Percentiles rank a stretch among this genome's conserved stretches.
Conservation (phyloP, 768 basidiomycete genomes). For the Psilocybe azurescens region DNA sequence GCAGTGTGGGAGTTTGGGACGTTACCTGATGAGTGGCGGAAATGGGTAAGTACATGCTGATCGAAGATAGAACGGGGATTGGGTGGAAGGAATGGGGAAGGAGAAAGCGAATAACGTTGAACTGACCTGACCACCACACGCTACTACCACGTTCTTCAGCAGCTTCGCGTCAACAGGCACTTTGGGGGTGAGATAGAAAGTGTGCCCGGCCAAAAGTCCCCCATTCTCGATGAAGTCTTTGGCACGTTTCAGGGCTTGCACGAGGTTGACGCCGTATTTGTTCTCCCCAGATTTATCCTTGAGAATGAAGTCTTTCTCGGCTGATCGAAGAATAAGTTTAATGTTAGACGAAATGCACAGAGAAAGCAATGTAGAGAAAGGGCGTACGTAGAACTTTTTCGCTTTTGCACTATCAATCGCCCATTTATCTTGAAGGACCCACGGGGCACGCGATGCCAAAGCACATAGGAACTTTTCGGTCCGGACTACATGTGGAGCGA, state of each 20-base stretch:
- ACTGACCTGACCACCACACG: slow-evolving; percentile 75
- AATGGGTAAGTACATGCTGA: not conserved
- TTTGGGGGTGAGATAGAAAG: slow-evolving; percentile 78
- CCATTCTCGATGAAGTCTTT: slow-evolving; percentile 49
- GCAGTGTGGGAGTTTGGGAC: slow-evolving; percentile 56
- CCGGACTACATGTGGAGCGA: slow-evolving; percentile 70
- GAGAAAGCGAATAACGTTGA: not conserved
- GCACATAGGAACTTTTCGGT: slow-evolving; percentile 91
- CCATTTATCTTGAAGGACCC: slow-evolving; percentile 74
- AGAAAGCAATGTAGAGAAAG: not conserved
- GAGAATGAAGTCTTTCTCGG: slow-evolving; percentile 64
- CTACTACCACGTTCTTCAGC: slow-evolving; percentile 70
- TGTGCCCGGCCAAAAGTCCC: slow-evolving; percentile 60
- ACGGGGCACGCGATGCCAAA: slow-evolving; percentile 58
- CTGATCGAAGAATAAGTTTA: slow-evolving; percentile 40
- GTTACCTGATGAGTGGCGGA: slow-evolving; percentile 36
- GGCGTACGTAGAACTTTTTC: slow-evolving; percentile 67
- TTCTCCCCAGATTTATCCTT: slow-evolving; percentile 65
- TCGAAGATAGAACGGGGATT: not conserved
- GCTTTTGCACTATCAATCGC: slow-evolving; percentile 60
- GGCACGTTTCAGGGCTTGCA: slow-evolving; percentile 64
- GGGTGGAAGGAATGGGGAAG: slow-evolving; percentile 4
- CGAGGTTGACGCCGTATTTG: slow-evolving; percentile 70
- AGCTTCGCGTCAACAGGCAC: slow-evolving; percentile 63
- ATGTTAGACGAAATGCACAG: slow-evolving; percentile 2